These are phyloP conservation scores for Huiozyma sinensis DNA, from an alignment of 805 yeast genomes.

Conservation along the genomic window DNA sequence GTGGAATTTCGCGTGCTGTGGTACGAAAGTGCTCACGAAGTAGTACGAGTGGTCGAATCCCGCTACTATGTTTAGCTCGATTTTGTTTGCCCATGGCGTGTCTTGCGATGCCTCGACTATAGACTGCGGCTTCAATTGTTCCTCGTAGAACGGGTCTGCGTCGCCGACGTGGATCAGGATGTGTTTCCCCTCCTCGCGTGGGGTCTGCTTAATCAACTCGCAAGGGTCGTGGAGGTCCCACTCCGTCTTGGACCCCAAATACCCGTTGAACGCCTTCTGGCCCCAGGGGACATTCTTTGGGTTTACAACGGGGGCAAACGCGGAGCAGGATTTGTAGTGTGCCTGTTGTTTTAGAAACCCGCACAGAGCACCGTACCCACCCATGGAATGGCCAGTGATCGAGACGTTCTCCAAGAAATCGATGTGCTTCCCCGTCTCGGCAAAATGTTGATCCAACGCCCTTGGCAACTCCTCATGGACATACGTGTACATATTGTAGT, in stretches of 20 bases:
- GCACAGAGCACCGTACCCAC: conserved; percentile 86
- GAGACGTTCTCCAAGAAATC: conserved; percentile 53
- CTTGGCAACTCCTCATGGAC: conserved; percentile 62
- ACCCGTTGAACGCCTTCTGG: conserved; percentile 65
- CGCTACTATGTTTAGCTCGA: conserved; percentile 53
- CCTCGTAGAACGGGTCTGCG: conserved; percentile 58
- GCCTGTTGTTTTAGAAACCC: conserved; percentile 53
- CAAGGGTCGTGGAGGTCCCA: conserved; percentile 87
- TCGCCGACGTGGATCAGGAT: conserved; percentile 80
- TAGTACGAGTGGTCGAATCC: conserved; percentile 90
- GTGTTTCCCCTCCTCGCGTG: conserved; percentile 35
- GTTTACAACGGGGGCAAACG: conserved; percentile 83
- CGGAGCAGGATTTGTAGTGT: conserved; percentile 64
- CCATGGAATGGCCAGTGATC: conserved; percentile 97
- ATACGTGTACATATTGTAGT: conserved; percentile 83
- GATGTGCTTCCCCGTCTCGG: conserved; percentile 31
- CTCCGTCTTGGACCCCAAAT: conserved; percentile 37
- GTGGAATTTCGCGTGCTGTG: conserved; percentile 78
- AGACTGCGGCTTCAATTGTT: conserved; percentile 68
- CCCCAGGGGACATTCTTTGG: conserved; percentile 85
- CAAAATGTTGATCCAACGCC: conserved; percentile 32
- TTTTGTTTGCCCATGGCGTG: conserved; percentile 46
- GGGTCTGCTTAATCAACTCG: conserved; percentile 38
- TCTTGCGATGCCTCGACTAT: conserved; percentile 48
- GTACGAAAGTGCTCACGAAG: conserved; percentile 70